Evolutionary conservation across 352 stramenopile genomes (phyloP).

Genomic region (Phytophthora sansomeana): DNA sequence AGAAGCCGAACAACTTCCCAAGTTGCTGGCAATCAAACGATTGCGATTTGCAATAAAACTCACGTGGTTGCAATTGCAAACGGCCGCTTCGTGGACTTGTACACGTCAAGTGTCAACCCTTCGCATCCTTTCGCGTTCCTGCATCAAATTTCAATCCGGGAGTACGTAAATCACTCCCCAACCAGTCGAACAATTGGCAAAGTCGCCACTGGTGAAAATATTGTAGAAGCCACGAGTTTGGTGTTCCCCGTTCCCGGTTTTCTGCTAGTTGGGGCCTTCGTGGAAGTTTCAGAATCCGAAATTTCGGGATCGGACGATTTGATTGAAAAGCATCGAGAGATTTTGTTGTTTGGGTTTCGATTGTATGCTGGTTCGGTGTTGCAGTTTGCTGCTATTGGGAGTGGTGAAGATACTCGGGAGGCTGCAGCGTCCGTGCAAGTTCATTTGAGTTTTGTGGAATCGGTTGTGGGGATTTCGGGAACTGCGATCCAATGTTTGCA

Average conservation of each 20-base stretch:
- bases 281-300: slow-evolving; percentile 22
- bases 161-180: slow-evolving; percentile 26
- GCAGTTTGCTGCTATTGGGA: slow-evolving; percentile 4
- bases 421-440: slow-evolving; percentile 30
- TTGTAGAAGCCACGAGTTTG: slow-evolving; percentile 44
- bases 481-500: slow-evolving; percentile 26
- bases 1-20: background rate
- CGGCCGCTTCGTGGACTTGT: slow-evolving; percentile 62
- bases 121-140: slow-evolving; percentile 42
- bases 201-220: background rate
- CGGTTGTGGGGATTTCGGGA: slow-evolving; percentile 12
- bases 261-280: slow-evolving; percentile 47
- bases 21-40: slow-evolving; percentile 27
- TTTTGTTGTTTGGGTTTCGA: slow-evolving; percentile 61
- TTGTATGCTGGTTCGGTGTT: slow-evolving; percentile 39
- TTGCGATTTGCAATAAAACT: slow-evolving; percentile 47
- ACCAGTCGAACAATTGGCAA: background rate
- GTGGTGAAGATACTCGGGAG: background rate
- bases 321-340: background rate
- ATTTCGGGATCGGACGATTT: background rate
- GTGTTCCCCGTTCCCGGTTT: slow-evolving; percentile 50
- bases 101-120: slow-evolving; percentile 22
- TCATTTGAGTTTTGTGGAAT: slow-evolving; percentile 62
- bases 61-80: slow-evolving; percentile 55
- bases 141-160: slow-evolving; percentile 49